These are phyloP conservation scores for Penicillium arizonense DNA, from an alignment of 495 filamentous ascomycete species.

Conservation along the genomic window DNA sequence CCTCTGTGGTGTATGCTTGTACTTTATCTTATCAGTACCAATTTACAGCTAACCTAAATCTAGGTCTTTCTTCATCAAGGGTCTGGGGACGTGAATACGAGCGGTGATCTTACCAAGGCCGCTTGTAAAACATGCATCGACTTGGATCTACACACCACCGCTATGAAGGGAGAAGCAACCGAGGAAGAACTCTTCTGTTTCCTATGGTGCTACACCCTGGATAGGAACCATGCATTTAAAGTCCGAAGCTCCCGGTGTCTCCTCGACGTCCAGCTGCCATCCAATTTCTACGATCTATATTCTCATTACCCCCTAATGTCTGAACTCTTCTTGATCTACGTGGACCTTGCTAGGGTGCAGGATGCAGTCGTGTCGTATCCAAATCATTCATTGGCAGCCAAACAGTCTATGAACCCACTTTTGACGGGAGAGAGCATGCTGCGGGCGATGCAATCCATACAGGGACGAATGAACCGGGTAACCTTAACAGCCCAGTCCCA, in stretches of 20 bases:
- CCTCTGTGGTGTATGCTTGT: not conserved
- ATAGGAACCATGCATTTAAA: slow-evolving; percentile 23
- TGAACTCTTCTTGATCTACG: slow-evolving; percentile 16
- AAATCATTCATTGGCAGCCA: not conserved
- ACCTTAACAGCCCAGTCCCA: not conserved
- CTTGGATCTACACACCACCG: slow-evolving; percentile 7
- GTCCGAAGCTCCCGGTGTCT: slow-evolving; percentile 5
- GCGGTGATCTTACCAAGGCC: slow-evolving; percentile 15
- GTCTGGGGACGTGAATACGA: slow-evolving; percentile 14
- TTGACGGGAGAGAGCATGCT: slow-evolving; percentile 4
- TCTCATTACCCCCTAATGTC: not conserved
- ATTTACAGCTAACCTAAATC: not conserved
- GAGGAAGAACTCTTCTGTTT: slow-evolving; percentile 24
- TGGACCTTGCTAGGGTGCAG: slow-evolving; percentile 20
- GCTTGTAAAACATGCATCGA: slow-evolving; percentile 19
- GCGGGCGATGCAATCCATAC: slow-evolving; percentile 16
- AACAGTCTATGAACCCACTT: not conserved
- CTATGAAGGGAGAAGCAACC: not conserved
- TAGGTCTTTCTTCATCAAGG: slow-evolving; percentile 24
- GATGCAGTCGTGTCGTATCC: slow-evolving; percentile 13
- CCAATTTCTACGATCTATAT: not conserved
- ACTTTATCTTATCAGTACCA: too few species aligned
- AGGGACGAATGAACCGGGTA: slow-evolving; percentile 14
- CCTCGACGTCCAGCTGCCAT: slow-evolving; percentile 2
- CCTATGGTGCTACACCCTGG: slow-evolving; percentile 25